Evolutionary conservation across 2,329 filamentous ascomycete genomes (phyloP).

Genomic region (Volutella citrinella): DNA sequence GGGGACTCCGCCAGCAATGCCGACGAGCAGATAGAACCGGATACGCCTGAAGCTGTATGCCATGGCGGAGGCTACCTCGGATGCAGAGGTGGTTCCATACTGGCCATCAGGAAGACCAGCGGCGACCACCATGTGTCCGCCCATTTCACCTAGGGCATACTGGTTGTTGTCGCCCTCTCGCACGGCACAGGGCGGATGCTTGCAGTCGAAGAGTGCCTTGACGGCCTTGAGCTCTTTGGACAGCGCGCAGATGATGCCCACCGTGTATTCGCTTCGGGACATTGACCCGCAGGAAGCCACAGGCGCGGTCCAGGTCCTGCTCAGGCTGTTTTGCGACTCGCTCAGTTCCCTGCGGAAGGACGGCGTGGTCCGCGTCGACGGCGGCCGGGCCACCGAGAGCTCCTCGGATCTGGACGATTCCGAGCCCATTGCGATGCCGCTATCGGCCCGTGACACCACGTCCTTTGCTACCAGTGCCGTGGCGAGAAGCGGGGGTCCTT

Average conservation of each 20-base stretch:
- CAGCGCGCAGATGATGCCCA: slow-evolving; percentile 12
- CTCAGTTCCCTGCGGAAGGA: no score
- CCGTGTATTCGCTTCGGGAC: slow-evolving; percentile 7
- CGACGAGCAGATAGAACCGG: slow-evolving; percentile 4
- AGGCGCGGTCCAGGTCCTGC: no score
- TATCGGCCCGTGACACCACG: no score
- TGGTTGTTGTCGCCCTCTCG: slow-evolving; percentile 4
- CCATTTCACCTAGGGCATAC: slow-evolving; percentile 10
- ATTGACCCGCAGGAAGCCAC: no score
- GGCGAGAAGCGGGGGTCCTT: no score
- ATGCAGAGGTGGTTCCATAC: slow-evolving; percentile 8
- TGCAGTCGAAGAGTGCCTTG: slow-evolving; percentile 6
- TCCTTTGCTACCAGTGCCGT: no score
- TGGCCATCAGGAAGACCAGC: slow-evolving; percentile 9
- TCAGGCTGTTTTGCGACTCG: no score
- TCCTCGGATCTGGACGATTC: no score
- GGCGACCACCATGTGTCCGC: slow-evolving; percentile 8
- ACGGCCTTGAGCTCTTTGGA: slow-evolving; percentile 9
- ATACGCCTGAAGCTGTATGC: slow-evolving; percentile 2
- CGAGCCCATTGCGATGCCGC: no score
- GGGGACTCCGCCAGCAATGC: slow-evolving; percentile 5
- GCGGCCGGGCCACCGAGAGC: no score
- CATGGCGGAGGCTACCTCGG: slow-evolving; percentile 5
- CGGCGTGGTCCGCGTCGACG: no score
- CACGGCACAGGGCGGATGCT: neutral